Conservation (phyloP, 2,329 filamentous ascomycete genomes). For the Botrytis fabae region DNA sequence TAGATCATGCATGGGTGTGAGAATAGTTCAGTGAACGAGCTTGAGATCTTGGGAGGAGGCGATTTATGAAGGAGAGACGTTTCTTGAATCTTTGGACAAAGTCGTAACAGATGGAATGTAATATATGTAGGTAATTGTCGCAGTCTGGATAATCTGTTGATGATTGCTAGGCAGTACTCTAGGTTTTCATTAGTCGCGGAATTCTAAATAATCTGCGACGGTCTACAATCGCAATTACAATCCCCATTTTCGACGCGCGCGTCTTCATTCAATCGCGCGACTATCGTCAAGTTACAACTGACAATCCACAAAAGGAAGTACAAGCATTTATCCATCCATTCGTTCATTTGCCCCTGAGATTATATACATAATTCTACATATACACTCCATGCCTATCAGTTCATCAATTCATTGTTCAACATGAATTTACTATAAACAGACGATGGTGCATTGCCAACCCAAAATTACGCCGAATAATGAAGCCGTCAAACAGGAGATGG, state of each 20-base stretch:
- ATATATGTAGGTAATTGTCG: neutral
- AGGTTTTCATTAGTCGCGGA: neutral
- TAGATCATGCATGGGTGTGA: neutral
- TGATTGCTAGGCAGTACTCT: neutral
- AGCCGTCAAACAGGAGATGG: neutral
- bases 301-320: neutral
- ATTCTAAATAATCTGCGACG: neutral
- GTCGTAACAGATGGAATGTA: neutral
- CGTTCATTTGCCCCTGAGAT: neutral
- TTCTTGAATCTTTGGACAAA: neutral
- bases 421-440: neutral
- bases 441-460: neutral
- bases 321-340: neutral
- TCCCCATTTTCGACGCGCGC: neutral
- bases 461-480: neutral
- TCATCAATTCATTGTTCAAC: neutral
- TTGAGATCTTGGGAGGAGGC: neutral
- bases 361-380: neutral
- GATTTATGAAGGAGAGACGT: neutral
- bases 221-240: neutral
- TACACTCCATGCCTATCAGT: neutral
- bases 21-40: neutral
- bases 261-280: neutral
- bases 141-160: neutral
- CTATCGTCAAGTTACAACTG: neutral